Evolutionary conservation across 441 rosid genomes (phyloP).

Genomic region (Aquilaria agallochum): DNA sequence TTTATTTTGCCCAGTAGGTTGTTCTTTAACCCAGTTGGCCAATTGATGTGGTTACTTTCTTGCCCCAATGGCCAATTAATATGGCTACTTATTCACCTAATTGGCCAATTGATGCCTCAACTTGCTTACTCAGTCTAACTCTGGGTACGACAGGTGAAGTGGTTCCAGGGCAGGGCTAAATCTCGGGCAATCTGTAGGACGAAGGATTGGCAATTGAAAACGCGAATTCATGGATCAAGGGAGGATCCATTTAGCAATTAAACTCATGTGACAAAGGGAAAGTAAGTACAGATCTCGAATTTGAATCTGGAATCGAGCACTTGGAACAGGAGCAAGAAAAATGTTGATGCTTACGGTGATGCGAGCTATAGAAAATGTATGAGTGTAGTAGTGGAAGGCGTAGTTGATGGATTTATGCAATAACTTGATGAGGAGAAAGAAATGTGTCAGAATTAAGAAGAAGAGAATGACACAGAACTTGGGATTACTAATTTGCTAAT

Average conservation of each 20-base stretch:
- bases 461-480: not conserved
- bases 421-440: not conserved
- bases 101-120: constrained; percentile 44
- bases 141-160: constrained; percentile 2
- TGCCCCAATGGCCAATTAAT: too few species aligned
- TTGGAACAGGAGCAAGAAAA: too few species aligned
- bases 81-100: constrained; percentile 19
- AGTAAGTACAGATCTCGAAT: constrained; percentile 12
- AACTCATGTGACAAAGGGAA: constrained; percentile 1
- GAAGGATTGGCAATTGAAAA: constrained; percentile 82
- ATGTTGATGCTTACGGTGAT: too few species aligned
- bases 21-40: too few species aligned
- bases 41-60: too few species aligned
- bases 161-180: constrained; percentile 60
- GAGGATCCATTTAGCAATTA: constrained; percentile 62
- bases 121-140: constrained; percentile 20
- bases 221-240: constrained; percentile 62
- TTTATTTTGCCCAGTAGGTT: too few species aligned
- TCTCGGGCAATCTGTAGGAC: constrained; percentile 68
- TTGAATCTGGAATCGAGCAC: constrained; percentile 6
- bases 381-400: not conserved
- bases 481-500: too few species aligned
- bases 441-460: not conserved
- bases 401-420: too few species aligned
- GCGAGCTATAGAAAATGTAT: not conserved